A percentile compares a stretch with the other conserved stretches of the same genome.
These are phyloP conservation scores for Penicillium psychrofluorescens DNA, from an alignment of 495 filamentous ascomycete genomes.

Conservation along the genomic window DNA sequence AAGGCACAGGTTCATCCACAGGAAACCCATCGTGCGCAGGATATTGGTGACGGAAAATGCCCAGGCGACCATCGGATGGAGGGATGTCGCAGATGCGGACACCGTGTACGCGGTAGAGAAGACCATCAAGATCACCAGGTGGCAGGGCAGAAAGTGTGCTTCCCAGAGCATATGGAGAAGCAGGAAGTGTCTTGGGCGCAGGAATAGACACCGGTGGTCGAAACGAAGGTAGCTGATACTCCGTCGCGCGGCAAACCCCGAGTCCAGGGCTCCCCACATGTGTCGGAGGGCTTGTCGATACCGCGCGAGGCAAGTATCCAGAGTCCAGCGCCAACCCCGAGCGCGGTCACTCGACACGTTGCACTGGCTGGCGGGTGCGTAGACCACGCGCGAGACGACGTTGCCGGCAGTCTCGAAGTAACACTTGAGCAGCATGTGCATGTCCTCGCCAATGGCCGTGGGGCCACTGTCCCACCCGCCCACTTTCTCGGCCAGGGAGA, in stretches of 20 bases:
- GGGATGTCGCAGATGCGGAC: slow-evolving; percentile 33
- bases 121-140: slow-evolving; percentile 52
- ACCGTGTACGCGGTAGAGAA: slow-evolving; percentile 49
- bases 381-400: slow-evolving; percentile 41
- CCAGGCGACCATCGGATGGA: slow-evolving; percentile 44
- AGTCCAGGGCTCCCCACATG: slow-evolving; percentile 68
- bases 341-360: slow-evolving; percentile 51
- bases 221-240: slow-evolving; percentile 18
- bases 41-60: slow-evolving; percentile 49
- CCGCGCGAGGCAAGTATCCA: slow-evolving; percentile 48
- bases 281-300: slow-evolving; percentile 61
- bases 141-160: slow-evolving; percentile 61
- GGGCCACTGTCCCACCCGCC: slow-evolving; percentile 60
- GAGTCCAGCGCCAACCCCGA: slow-evolving; percentile 36
- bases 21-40: slow-evolving; percentile 50
- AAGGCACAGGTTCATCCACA: slow-evolving; percentile 52
- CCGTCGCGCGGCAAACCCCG: slow-evolving; percentile 45
- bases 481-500: slow-evolving; percentile 53
- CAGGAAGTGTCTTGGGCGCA: slow-evolving; percentile 23
- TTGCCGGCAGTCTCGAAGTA: slow-evolving; percentile 63
- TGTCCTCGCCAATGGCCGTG: slow-evolving; percentile 63
- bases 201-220: slow-evolving; percentile 16
- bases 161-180: slow-evolving; percentile 58
- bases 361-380: slow-evolving; percentile 59
- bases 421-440: slow-evolving; percentile 71